These are phyloP conservation scores for Dryas alaskensis DNA, from an alignment of 306 rosid species.

Conservation along the genomic window DNA sequence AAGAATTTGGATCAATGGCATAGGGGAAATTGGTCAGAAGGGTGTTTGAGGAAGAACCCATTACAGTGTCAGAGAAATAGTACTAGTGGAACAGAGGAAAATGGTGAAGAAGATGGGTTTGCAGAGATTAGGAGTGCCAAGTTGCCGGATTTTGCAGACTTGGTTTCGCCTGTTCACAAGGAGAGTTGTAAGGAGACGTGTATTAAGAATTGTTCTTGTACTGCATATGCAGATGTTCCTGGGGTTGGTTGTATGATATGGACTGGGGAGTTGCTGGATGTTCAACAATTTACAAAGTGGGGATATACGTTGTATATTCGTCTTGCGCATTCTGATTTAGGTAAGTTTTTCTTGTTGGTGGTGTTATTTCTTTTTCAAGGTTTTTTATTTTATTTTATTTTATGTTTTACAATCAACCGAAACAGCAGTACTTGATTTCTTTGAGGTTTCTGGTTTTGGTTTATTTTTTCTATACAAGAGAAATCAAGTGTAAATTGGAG, in stretches of 20 bases:
- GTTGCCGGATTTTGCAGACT: constrained; percentile 68
- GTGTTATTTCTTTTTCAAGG: background rate
- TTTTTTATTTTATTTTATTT: background rate
- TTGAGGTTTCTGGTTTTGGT: constrained; percentile 3
- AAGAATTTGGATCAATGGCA: constrained; percentile 35
- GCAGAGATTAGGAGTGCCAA: constrained; percentile 24
- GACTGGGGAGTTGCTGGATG: constrained; percentile 47
- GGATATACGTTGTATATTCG: constrained; percentile 54
- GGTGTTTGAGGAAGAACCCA: constrained; percentile 51
- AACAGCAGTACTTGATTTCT: background rate
- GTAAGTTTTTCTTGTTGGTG: constrained; percentile 18
- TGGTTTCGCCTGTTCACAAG: background rate
- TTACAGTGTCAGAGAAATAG: constrained; percentile 42
- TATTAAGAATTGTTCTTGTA: constrained; percentile 40
- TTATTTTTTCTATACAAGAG: background rate
- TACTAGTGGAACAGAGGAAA: constrained; percentile 19
- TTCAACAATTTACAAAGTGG: constrained; percentile 36
- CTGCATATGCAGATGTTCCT: constrained; percentile 48
- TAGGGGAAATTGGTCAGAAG: constrained; percentile 44
- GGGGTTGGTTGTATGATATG: constrained; percentile 80
- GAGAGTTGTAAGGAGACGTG: constrained; percentile 45
- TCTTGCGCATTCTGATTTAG: constrained; percentile 53
- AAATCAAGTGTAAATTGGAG: background rate
- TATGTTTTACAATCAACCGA: background rate
- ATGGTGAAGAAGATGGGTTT: constrained; percentile 58